These are phyloP conservation scores for Vitis cinerea DNA, from an alignment of 164 flowering plant species.

Conservation along the genomic window DNA sequence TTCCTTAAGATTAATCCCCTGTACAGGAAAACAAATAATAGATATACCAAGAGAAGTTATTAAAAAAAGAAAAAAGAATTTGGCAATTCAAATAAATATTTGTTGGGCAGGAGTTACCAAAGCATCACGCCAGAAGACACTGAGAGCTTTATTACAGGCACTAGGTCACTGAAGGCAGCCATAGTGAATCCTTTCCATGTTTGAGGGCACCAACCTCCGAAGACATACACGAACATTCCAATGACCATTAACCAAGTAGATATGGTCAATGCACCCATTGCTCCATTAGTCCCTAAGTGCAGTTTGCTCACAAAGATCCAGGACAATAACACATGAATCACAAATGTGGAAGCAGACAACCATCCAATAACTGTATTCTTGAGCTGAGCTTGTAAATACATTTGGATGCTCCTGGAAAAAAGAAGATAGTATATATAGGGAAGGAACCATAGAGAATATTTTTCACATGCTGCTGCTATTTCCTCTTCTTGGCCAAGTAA, in stretches of 20 bases:
- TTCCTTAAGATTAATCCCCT: too few relatives aligned
- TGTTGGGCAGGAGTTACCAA: slow-evolving; percentile 14
- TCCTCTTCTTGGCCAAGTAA: slow-evolving; percentile 14
- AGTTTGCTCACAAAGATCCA: slow-evolving; percentile 22
- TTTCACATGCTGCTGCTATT: slow-evolving; percentile 13
- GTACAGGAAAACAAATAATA: too few relatives aligned
- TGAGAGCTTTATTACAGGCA: slow-evolving; percentile 28
- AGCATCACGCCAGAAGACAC: slow-evolving; percentile 29
- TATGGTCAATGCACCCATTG: slow-evolving; percentile 18
- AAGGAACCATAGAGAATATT: slow-evolving; percentile 20
- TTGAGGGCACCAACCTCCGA: slow-evolving; percentile 28
- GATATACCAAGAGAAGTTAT: too few relatives aligned
- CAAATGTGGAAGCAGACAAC: slow-evolving; percentile 15
- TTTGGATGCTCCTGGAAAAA: slow-evolving; percentile 19
- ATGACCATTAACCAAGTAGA: slow-evolving; percentile 11
- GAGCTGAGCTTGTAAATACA: slow-evolving; percentile 27
- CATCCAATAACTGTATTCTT: slow-evolving; percentile 23
- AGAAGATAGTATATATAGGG: slow-evolving; percentile 14
- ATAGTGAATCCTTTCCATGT: slow-evolving; percentile 30
- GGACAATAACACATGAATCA: slow-evolving; percentile 18
- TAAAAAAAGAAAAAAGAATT: too few relatives aligned
- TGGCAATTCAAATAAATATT: neutral
- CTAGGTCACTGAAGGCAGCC: slow-evolving; percentile 22
- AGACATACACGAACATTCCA: slow-evolving; percentile 19
- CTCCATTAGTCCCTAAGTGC: slow-evolving; percentile 20